Evolutionary conservation across 352 stramenopile species (phyloP).

Genomic region (Peronospora destructor): DNA sequence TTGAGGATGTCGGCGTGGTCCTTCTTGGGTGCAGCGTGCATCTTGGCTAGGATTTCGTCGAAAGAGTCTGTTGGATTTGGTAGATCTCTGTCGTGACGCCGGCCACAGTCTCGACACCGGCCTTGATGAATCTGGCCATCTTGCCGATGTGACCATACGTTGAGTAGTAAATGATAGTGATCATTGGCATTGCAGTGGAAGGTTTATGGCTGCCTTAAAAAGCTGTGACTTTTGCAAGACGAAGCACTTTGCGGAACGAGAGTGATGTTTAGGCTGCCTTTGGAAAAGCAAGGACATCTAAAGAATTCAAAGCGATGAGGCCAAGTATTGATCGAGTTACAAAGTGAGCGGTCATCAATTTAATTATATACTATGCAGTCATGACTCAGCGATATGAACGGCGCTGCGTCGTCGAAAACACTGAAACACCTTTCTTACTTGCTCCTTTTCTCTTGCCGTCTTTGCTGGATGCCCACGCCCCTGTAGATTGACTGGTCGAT

Average conservation of each 20-base stretch:
- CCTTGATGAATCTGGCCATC: constrained; percentile 71
- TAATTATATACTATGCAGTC: not conserved
- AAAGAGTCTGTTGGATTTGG: constrained; percentile 69
- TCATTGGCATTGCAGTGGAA: constrained; percentile 40
- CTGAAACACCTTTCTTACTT: constrained; percentile 59
- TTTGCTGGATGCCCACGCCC: constrained; percentile 25
- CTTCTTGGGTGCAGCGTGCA: constrained; percentile 75
- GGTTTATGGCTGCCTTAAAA: too few relatives aligned
- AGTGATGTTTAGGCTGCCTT: too few relatives aligned
- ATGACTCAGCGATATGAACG: constrained; percentile 57
- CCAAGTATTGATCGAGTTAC: too few relatives aligned
- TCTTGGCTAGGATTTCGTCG: constrained; percentile 75
- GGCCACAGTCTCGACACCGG: constrained; percentile 56
- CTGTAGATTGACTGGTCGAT: constrained; percentile 25
- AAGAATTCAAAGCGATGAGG: too few relatives aligned
- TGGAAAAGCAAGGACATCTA: not conserved
- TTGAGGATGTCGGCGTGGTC: constrained; percentile 58
- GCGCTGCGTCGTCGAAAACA: constrained; percentile 70
- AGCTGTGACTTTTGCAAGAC: too few relatives aligned
- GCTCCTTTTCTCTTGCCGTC: constrained; percentile 53
- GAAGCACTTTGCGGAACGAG: too few relatives aligned
- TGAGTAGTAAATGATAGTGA: constrained; percentile 83
- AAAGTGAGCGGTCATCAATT: constrained; percentile 1
- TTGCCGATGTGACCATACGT: constrained; percentile 80
- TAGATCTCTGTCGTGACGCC: constrained; percentile 62